Evolutionary conservation across 495 filamentous ascomycete species (phyloP).

Genomic region (Ramalina intermedia): DNA sequence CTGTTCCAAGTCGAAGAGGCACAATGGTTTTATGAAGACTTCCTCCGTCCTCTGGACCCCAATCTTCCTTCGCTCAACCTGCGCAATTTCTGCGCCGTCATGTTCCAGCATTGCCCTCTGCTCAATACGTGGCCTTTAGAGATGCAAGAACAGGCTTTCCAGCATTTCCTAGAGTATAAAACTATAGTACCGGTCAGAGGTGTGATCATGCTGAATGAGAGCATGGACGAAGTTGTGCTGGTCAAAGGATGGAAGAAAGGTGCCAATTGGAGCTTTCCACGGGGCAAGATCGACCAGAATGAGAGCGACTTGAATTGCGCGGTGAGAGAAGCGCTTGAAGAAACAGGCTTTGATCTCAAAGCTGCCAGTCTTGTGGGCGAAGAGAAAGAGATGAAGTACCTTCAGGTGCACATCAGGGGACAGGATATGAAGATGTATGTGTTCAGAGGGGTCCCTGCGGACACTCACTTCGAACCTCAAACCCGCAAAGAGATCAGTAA

Average conservation of each 20-base stretch:
- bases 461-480: slow-evolving; percentile 73
- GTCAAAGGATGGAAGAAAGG: slow-evolving; percentile 98
- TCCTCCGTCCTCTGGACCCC: slow-evolving; percentile 82
- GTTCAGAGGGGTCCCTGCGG: slow-evolving; percentile 70
- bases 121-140: slow-evolving; percentile 66
- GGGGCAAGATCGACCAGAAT: slow-evolving; percentile 94
- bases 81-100: slow-evolving; percentile 65
- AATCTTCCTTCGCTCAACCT: slow-evolving; percentile 70
- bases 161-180: slow-evolving; percentile 86
- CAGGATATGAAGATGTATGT: slow-evolving; percentile 88
- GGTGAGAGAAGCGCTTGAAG: slow-evolving; percentile 84
- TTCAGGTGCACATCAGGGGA: slow-evolving; percentile 78
- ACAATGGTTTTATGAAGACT: slow-evolving; percentile 99
- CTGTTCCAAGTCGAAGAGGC: slow-evolving; percentile 98
- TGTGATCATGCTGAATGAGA: slow-evolving; percentile 78
- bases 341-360: slow-evolving; percentile 78
- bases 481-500: slow-evolving; percentile 96
- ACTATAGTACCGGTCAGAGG: slow-evolving; percentile 85
- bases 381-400: slow-evolving; percentile 55
- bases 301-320: slow-evolving; percentile 88
- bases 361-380: slow-evolving; percentile 54
- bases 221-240: slow-evolving; percentile 80
- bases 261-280: slow-evolving; percentile 88
- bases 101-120: slow-evolving; percentile 85
- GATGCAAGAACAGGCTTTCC: slow-evolving; percentile 65